A percentile compares a stretch with the other conserved stretches of the same genome.
Evolutionary conservation across 2,329 filamentous ascomycete genomes (phyloP).

Genomic region (Tolypocladium ovalisporum): DNA sequence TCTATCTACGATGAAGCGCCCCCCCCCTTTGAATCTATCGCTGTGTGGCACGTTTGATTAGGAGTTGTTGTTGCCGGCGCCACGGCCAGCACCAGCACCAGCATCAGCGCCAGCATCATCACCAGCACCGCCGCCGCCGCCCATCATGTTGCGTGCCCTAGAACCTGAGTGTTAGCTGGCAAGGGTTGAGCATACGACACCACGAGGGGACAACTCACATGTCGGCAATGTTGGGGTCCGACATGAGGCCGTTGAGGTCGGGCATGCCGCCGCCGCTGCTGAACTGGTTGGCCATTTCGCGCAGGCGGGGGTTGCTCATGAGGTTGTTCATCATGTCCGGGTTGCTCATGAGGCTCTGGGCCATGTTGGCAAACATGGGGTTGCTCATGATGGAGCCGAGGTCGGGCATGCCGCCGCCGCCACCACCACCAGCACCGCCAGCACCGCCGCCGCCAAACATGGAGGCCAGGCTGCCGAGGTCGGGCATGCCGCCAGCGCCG

Average conservation of each 20-base stretch:
- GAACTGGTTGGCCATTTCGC: constrained; percentile 79
- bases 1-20: background rate
- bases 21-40: background rate
- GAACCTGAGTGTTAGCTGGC: background rate
- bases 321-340: constrained; percentile 83
- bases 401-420: constrained; percentile 76
- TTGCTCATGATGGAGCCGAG: constrained; percentile 84
- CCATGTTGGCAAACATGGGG: constrained; percentile 97
- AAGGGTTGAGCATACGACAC: background rate
- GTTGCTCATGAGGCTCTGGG: constrained; percentile 94
- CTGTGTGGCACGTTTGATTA: background rate
- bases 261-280: constrained; percentile 76
- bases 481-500: constrained; percentile 55
- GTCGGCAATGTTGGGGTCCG: constrained; percentile 81
- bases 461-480: constrained; percentile 57
- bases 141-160: constrained; percentile 38
- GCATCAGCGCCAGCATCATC: background rate
- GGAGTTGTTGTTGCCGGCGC: constrained; percentile 10
- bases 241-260: constrained; percentile 77
- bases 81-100: constrained; percentile 9
- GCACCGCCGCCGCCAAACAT: constrained; percentile 53
- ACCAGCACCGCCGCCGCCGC: constrained; percentile 16
- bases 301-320: constrained; percentile 85
- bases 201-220: constrained; percentile 55
- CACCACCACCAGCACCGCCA: constrained; percentile 47